A percentile compares a stretch with the other conserved stretches of the same genome.
Conservation (phyloP, 1,139 yeast species). For the Candida albicans region DNA sequence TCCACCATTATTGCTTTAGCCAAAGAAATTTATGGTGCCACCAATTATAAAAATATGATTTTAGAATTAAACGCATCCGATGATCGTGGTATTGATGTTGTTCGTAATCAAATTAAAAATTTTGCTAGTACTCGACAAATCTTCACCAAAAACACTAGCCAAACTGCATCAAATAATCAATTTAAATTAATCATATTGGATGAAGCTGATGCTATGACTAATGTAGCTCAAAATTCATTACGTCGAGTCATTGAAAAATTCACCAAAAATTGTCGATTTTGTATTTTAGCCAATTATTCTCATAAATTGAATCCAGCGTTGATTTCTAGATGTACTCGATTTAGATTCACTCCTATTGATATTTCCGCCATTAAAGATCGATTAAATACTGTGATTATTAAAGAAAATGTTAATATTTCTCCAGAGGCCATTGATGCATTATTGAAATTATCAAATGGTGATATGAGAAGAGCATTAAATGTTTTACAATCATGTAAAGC, state of each 20-base stretch:
- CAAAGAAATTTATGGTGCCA: conserved; percentile 79
- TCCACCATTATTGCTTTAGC: conserved; percentile 92
- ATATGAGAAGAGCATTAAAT: conserved; percentile 93
- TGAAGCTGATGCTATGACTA: conserved; percentile 99
- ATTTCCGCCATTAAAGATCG: conserved; percentile 67
- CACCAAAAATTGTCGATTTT: conserved; percentile 92
- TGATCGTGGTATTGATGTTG: conserved; percentile 86
- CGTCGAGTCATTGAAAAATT: conserved; percentile 91
- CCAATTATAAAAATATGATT: conserved; percentile 82
- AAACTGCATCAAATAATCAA: conserved; percentile 35
- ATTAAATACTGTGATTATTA: conserved; percentile 63
- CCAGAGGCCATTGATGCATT: conserved; percentile 66
- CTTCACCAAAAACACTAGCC: conserved; percentile 42
- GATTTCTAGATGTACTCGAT: conserved; percentile 90
- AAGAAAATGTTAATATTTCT: conserved; percentile 61
- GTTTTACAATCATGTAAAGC: conserved; percentile 94
- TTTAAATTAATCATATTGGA: conserved; percentile 91
- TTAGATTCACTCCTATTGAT: conserved; percentile 84
- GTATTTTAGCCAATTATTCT: conserved; percentile 93
- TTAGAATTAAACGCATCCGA: conserved; percentile 87
- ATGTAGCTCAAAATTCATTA: conserved; percentile 89
- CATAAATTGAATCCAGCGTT: conserved; percentile 95
- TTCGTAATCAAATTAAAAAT: conserved; percentile 78
- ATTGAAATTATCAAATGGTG: conserved; percentile 76
- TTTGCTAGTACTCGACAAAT: conserved; percentile 92